phyloP scores from a whole-genome alignment of 495 filamentous ascomycete genomes.

The Talaromyces liani region DNA sequence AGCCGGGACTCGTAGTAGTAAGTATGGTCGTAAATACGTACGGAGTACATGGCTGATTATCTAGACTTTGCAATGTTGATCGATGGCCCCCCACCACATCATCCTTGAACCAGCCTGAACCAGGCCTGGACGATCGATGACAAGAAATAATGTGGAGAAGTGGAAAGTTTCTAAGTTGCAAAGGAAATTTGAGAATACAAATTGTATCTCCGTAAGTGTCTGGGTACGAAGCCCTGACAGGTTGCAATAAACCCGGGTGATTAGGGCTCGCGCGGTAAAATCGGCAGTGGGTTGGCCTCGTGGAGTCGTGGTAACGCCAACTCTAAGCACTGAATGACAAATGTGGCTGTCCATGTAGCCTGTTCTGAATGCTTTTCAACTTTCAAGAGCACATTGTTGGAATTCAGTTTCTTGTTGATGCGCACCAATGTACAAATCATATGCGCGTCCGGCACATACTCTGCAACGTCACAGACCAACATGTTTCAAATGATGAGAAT shows the following conservation, averaged over 20 bases:
- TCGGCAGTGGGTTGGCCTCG: background rate
- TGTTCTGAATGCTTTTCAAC: no score
- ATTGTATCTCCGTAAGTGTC: background rate
- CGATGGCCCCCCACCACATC: background rate
- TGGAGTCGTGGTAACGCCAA: background rate
- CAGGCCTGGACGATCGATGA: background rate
- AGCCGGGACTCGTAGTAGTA: background rate
- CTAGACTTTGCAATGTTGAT: background rate
- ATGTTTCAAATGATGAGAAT: no score
- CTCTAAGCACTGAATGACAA: background rate
- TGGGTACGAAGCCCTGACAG: background rate
- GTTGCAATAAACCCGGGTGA: background rate
- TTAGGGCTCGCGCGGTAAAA: background rate
- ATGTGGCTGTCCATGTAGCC: no score
- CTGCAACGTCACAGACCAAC: no score
- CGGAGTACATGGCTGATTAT: background rate
- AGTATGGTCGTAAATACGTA: background rate
- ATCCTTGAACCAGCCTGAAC: background rate
- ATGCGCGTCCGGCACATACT: no score
- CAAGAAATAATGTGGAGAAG: background rate
- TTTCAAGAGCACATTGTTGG: no score
- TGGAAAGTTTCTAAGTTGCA: background rate
- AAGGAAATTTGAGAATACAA: background rate
- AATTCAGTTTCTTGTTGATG: no score
- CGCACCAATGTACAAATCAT: no score